These are phyloP conservation scores for Dalbergia cochinchinensis DNA, from an alignment of 306 rosid species.

Conservation along the genomic window DNA sequence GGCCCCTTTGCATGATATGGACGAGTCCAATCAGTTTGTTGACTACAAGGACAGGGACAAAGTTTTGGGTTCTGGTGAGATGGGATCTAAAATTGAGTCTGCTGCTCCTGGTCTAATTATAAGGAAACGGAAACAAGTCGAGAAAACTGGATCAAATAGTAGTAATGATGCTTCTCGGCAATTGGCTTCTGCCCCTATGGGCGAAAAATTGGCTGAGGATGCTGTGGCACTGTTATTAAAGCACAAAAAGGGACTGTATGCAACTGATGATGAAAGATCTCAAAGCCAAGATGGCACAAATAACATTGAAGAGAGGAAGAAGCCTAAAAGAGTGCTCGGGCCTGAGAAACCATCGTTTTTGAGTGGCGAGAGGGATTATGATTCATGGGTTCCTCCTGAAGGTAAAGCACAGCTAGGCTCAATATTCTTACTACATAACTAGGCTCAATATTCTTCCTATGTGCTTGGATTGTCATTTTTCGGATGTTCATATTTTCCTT, in stretches of 20 bases:
- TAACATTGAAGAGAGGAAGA: conserved; percentile 52
- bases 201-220: conserved; percentile 78
- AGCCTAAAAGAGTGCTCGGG: conserved; percentile 79
- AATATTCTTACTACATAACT: background rate
- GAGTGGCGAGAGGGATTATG: conserved; percentile 53
- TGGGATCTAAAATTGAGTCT: conserved; percentile 68
- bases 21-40: conserved; percentile 70
- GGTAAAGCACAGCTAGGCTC: conserved; percentile 60
- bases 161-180: conserved; percentile 51
- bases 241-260: conserved; percentile 72
- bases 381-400: conserved; percentile 92
- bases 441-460: conserved; percentile 21
- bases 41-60: conserved; percentile 89
- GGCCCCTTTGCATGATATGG: conserved; percentile 52
- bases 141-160: conserved; percentile 52
- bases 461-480: conserved; percentile 23
- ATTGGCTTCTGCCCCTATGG: conserved; percentile 57
- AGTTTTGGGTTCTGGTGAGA: conserved; percentile 53
- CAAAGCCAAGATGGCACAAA: conserved; percentile 57
- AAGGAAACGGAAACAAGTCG: conserved; percentile 83
- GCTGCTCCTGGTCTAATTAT: conserved; percentile 91
- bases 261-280: conserved; percentile 51
- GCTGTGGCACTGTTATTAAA: conserved; percentile 93
- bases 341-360: conserved; percentile 93
- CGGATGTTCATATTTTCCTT: conserved; percentile 28